Evolutionary conservation across 495 filamentous ascomycete genomes (phyloP).

Genomic region (Cercophora scortea): DNA sequence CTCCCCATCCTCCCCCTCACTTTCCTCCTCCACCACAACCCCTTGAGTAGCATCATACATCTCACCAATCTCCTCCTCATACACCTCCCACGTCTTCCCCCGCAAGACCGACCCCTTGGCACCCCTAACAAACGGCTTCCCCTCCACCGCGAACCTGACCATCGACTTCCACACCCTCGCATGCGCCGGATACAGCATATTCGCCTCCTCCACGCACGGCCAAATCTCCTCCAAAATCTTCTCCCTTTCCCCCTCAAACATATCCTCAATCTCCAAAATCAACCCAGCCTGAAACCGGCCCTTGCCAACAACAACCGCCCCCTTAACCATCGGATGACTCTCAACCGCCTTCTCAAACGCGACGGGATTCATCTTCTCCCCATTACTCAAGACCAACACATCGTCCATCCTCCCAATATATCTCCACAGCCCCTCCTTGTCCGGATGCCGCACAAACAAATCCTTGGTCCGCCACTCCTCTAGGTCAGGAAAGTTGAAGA

Average conservation of each 20-base stretch:
- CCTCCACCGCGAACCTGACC: not conserved
- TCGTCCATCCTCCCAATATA: slow-evolving; percentile 45
- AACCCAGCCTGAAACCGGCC: slow-evolving; percentile 37
- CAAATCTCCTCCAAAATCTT: slow-evolving; percentile 12
- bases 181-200: not conserved
- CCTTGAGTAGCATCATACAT: not conserved
- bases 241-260: not conserved
- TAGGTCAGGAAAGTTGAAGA: slow-evolving; percentile 35
- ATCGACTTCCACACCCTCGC: not conserved
- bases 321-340: slow-evolving; percentile 27
- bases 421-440: slow-evolving; percentile 33
- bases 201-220: slow-evolving; percentile 13
- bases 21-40: not conserved
- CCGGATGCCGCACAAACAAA: slow-evolving; percentile 40
- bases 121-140: not conserved
- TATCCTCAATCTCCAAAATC: slow-evolving; percentile 35
- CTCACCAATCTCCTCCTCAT: not conserved
- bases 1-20: not conserved
- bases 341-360: slow-evolving; percentile 35
- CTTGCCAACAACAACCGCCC: slow-evolving; percentile 38
- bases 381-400: slow-evolving; percentile 48
- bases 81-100: not conserved
- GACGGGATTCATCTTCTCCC: slow-evolving; percentile 48
- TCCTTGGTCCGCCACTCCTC: slow-evolving; percentile 44
- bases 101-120: not conserved